These are phyloP conservation scores for Ceratopteris richardii DNA, from an alignment of 75 land plant genomes.

Conservation along the genomic window DNA sequence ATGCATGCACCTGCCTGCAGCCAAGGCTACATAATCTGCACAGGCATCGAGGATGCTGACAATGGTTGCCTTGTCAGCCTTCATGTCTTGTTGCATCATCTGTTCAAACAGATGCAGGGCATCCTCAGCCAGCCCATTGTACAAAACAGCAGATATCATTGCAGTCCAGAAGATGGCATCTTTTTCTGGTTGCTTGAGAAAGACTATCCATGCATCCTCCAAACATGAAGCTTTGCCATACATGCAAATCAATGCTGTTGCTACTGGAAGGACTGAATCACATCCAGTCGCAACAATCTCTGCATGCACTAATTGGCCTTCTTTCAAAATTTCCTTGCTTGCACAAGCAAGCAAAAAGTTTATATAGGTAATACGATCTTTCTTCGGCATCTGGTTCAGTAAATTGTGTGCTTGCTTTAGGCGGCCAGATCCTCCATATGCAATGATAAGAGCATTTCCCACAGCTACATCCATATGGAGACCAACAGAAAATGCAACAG, in stretches of 20 bases:
- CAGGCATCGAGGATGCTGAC: not conserved
- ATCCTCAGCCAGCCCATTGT: slow-evolving; percentile 28
- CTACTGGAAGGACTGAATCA: slow-evolving; percentile 34
- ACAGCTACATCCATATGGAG: slow-evolving; percentile 46
- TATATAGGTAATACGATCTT: slow-evolving; percentile 42
- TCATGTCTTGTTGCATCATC: slow-evolving; percentile 11
- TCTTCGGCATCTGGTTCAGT: slow-evolving; percentile 27
- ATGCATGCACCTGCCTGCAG: not conserved
- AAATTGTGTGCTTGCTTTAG: slow-evolving; percentile 36
- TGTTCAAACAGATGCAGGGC: slow-evolving; percentile 37
- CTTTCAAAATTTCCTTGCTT: slow-evolving; percentile 16
- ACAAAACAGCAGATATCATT: slow-evolving; percentile 42
- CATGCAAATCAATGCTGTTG: slow-evolving; percentile 50
- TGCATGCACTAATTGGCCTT: slow-evolving; percentile 45
- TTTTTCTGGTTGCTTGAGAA: slow-evolving; percentile 38
- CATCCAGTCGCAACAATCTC: slow-evolving; percentile 32
- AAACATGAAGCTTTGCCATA: slow-evolving; percentile 44
- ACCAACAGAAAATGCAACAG: slow-evolving; percentile 36
- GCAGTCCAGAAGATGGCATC: slow-evolving; percentile 65
- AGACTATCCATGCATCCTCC: slow-evolving; percentile 37
- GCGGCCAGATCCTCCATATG: slow-evolving; percentile 53
- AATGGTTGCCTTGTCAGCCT: not conserved
- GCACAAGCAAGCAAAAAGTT: slow-evolving; percentile 55
- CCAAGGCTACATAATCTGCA: not conserved
- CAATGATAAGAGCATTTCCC: slow-evolving; percentile 49